Conservation (phyloP, 2,329 filamentous ascomycete genomes). For the Fusarium scirpi region DNA sequence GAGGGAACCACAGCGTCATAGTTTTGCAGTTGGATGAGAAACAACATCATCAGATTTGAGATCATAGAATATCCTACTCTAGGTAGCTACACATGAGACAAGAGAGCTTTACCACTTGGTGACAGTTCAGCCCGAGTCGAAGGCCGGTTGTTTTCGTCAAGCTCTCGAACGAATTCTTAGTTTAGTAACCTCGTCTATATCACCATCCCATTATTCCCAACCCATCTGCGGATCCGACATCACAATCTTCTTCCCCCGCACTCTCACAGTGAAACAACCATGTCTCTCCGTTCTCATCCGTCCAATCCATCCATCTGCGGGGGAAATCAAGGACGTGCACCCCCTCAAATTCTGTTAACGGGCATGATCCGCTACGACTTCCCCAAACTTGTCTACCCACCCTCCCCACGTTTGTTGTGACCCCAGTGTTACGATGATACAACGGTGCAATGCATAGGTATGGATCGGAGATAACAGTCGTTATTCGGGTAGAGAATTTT, state of each 20-base stretch:
- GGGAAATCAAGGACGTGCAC: constrained; percentile 24
- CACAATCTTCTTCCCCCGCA: neutral
- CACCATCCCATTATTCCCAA: neutral
- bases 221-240: neutral
- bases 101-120: neutral
- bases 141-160: neutral
- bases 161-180: neutral
- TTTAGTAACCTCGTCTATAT: neutral
- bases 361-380: constrained; percentile 23
- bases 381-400: constrained; percentile 35
- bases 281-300: constrained; percentile 26
- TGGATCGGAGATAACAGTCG: constrained; percentile 12
- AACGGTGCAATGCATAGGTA: neutral
- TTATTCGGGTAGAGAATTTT: neutral
- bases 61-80: neutral
- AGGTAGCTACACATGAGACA: neutral
- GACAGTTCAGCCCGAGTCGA: neutral
- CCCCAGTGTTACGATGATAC: constrained; percentile 8
- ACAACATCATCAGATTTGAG: neutral
- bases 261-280: constrained; percentile 1
- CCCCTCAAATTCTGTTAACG: constrained; percentile 19
- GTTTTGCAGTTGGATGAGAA: neutral
- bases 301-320: neutral
- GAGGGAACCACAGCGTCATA: constrained; percentile 17
- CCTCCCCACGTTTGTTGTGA: constrained; percentile 38